Base-by-base conservation (phyloP, 768 basidiomycete genomes). In the Cystobasidium onofrii region DNA sequence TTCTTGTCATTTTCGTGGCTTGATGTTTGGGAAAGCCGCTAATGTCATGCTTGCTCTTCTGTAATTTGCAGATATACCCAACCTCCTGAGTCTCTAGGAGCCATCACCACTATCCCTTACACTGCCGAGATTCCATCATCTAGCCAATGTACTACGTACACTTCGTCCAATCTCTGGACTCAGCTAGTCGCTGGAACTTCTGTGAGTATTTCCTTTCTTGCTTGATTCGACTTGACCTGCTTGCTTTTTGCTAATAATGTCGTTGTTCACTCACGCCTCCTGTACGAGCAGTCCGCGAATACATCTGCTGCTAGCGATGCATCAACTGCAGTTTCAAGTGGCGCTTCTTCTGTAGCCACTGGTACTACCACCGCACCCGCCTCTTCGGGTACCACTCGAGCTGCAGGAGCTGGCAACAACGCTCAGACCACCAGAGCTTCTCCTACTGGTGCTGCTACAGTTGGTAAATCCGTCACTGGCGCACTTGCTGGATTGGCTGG, bases 61-160 rank as follows among this genome's bases (percentile, higher is more conserved):
- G 10, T 27, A 10, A 6, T 25, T 25, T 31, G 17, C 63, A 67
- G 65, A 43, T 77, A 77, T 64, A 75, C 75, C 15, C 78, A 79
- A 65, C 78, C 78, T 3, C 54, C 75, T 52, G 78, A 79, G 69
- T 66, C 69, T 15, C 75, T 74, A 12, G 80, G 78, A 31, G 36
- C 44, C 2, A 76, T 77, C 39, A 70, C 50, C 62, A 76, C 76
- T 46, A 77, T 81, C 46, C 80, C 80, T 6, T 81, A 80, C 77
- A 41, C 36, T 1, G 64, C 79, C 12, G 64, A 41, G 31, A 76
- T 78, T n/a, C 81, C 81, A 2, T 57, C 78, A 1, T 75, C 78
- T 0, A 80, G 80, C 17, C n/a, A 41, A 15, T 81, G 81, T 78
- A 63, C 73, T 1, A 66, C 78, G 17, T 80, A 65, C 73, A 43